Percentiles rank a stretch among this genome's conserved stretches.
phyloP scores from a whole-genome alignment of 495 filamentous ascomycete genomes.

The Usnea hakonensis region DNA sequence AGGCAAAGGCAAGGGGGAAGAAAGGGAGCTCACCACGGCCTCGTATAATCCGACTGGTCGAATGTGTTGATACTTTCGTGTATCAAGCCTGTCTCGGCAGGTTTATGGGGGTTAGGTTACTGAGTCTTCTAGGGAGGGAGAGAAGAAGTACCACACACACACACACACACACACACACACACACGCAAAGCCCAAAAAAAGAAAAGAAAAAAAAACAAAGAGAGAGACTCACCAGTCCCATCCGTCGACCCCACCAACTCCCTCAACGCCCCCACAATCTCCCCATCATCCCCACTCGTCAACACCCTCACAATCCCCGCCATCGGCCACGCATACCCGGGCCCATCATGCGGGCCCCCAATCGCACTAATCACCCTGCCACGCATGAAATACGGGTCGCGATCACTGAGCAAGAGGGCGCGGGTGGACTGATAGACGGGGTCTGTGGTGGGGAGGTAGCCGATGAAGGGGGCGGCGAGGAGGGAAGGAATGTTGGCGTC shows the following conservation, averaged over 20 bases:
- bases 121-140: background rate
- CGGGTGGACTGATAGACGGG: slow-evolving; percentile 44
- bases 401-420: slow-evolving; percentile 35
- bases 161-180: too few species aligned
- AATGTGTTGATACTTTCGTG: slow-evolving; percentile 54
- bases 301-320: slow-evolving; percentile 47
- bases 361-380: slow-evolving; percentile 45
- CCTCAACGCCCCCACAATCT: slow-evolving; percentile 40
- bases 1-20: background rate
- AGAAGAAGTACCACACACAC: too few species aligned
- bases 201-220: background rate
- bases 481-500: slow-evolving; percentile 54
- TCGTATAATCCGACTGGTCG: slow-evolving; percentile 45
- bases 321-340: slow-evolving; percentile 54
- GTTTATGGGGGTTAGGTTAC: background rate
- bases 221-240: slow-evolving; percentile 20
- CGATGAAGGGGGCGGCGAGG: slow-evolving; percentile 45
- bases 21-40: slow-evolving; percentile 43
- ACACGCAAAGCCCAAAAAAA: too few species aligned
- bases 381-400: slow-evolving; percentile 50
- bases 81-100: slow-evolving; percentile 42
- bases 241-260: slow-evolving; percentile 45
- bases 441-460: slow-evolving; percentile 37
- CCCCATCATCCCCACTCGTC: slow-evolving; percentile 44
- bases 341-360: slow-evolving; percentile 49